These are phyloP conservation scores for Austroboletus eburneus DNA, from an alignment of 768 basidiomycete genomes.

Conservation along the genomic window DNA sequence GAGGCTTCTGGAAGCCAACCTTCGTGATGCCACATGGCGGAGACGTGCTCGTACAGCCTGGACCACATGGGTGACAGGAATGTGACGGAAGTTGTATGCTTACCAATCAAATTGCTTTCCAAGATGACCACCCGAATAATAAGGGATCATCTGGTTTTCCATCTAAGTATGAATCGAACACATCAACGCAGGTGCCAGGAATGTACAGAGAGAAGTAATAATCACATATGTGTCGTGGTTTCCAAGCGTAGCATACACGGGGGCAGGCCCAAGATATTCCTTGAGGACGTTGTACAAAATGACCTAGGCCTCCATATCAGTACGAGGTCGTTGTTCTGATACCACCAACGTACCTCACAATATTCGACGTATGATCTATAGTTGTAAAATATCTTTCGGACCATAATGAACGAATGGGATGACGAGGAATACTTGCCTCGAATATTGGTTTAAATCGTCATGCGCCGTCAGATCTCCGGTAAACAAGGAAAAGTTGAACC, in stretches of 20 bases:
- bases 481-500: slow-evolving; percentile 63
- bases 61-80: neutral
- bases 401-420: neutral
- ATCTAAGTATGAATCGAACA: slow-evolving; percentile 2
- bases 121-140: slow-evolving; percentile 31
- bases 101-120: slow-evolving; percentile 41
- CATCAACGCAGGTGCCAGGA: neutral
- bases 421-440: slow-evolving; percentile 36
- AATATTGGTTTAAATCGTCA: slow-evolving; percentile 62
- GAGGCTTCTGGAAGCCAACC: slow-evolving; percentile 40
- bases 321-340: neutral
- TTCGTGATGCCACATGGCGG: slow-evolving; percentile 43
- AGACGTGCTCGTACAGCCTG: slow-evolving; percentile 49
- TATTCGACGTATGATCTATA: slow-evolving; percentile 55
- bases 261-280: slow-evolving; percentile 51
- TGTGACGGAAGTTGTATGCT: neutral
- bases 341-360: slow-evolving; percentile 42
- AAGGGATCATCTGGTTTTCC: slow-evolving; percentile 36
- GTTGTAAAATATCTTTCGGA: slow-evolving; percentile 1
- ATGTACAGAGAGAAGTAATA: neutral
- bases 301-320: slow-evolving; percentile 34
- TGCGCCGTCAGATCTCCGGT: slow-evolving; percentile 76
- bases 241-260: slow-evolving; percentile 68
- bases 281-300: slow-evolving; percentile 61
- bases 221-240: slow-evolving; percentile 71